Conservation (phyloP, 2,329 filamentous ascomycete genomes). For the Xylariaceae sp. region DNA sequence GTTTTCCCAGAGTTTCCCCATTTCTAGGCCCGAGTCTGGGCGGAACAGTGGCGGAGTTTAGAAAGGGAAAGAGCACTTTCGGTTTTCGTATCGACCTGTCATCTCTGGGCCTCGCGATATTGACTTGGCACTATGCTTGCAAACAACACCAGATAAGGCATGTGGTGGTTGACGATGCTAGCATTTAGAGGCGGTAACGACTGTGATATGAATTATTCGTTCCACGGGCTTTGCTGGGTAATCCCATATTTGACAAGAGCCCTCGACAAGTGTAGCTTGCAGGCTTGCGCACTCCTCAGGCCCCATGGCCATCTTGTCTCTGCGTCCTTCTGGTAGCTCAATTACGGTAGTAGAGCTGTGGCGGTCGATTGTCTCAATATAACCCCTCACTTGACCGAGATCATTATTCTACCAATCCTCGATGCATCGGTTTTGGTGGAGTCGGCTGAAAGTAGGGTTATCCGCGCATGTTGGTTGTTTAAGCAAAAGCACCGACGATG, state of each 20-base stretch:
- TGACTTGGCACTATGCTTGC: background rate
- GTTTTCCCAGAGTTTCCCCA: too few species aligned
- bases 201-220: background rate
- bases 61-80: background rate
- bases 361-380: background rate
- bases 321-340: background rate
- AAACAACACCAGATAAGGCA: background rate
- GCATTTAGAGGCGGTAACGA: background rate
- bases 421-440: too few species aligned
- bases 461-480: too few species aligned
- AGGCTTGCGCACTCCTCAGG: too few species aligned
- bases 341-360: background rate
- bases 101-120: background rate
- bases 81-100: too few species aligned
- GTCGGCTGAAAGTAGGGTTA: too few species aligned
- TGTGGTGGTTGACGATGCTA: background rate
- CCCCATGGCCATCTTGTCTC: background rate
- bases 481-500: constrained; percentile 43
- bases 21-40: too few species aligned
- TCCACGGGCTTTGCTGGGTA: too few species aligned
- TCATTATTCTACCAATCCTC: background rate
- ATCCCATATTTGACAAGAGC: background rate
- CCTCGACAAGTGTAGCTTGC: too few species aligned
- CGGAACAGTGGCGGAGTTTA: too few species aligned
- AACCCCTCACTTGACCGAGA: background rate